Evolutionary conservation across 805 yeast species (phyloP), one percentile per base, ranked within the genome.

Genomic region (Sugiyamaella lignohabitans): DNA sequence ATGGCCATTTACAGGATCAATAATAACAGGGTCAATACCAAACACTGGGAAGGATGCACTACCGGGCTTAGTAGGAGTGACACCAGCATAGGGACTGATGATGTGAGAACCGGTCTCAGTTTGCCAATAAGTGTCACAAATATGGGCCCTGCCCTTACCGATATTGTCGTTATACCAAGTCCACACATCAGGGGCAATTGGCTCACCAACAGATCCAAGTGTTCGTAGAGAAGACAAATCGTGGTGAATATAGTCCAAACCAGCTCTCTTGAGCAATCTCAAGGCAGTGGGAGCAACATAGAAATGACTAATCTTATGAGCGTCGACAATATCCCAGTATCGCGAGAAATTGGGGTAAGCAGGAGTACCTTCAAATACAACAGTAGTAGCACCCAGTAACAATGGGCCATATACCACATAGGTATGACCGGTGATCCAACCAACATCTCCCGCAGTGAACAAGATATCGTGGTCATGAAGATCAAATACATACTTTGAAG

Each of bases 371-470:
- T 93, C 98, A 64, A 93, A 93, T 45, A 91, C 86, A 45, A 93
- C 84, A 5, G 96, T 81, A 38, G 97, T 82, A 43, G 89, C 85
- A 68, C 98, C 98, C 20, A 81, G 64, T 22, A 80, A 69, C 57
- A 91, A 76, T 35, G 98, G 98, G 50, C 98, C 98, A 62, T 91
- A 93, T 40, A 91, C 77, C 36, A 87, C 95, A 64, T 91, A 91
- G 11, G 96, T 85, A 68, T 93, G 98, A 57, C 98, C 98, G 14
- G 98, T 93, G 64, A 93, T 93, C 98, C 98, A 91, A 62, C 98
- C 98, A 48, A 93, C 87, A 65, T 93, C 98, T 62, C 98, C 98
- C 32, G 98, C 97, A 38, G 98, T 89, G 73, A 91, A 91, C 52
- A 91, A 68, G 38, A 84, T 75, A 67, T 91, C 98, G 52, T 82